Evolutionary conservation across 495 filamentous ascomycete genomes (phyloP), one percentile per base, ranked within the genome.

Genomic region (Trichoderma gamsii): DNA sequence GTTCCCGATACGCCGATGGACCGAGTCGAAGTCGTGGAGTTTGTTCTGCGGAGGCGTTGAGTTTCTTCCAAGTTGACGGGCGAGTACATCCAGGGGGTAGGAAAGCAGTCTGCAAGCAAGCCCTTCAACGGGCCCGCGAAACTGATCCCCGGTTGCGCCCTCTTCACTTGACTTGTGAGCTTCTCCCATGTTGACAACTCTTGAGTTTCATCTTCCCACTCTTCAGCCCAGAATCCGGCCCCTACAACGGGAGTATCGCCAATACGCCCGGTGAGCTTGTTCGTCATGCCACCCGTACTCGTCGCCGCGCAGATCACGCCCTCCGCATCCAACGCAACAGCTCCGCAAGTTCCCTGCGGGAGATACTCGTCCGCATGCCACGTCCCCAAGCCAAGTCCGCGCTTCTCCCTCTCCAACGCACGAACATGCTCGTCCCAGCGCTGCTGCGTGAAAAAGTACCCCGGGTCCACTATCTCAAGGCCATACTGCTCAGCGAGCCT

Each of bases 181-280:
- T 64, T 66, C 29, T 32, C 21, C 21, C 35, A 59, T 3, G 69
- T 69, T 11, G 70, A 67, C 29, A 73, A 70, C 0, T 70, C 69
- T 23, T 75, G 9, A 7, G 32, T 9, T n/a, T 5, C 67, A 67
- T 86, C 84, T 35, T 79, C 79, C 89, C 90, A 96, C 66, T 91
- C 84, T 76, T 96, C 92, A 0, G 92, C 92, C 92, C 92, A 96
- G 73, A 92, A 96, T 11, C 92, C 92, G 2, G 92, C 91, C 4
- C 93, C 93, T 16, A 93, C 80, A 0, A 89, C 90, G 0, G 93
- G 92, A 5, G 93, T 97, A 76, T 97, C 93, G 0, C 93, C 93
- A 69, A 97, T 89, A 15, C 92, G 80, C 1, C 92, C 92, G 0
- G 90, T 89, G 35, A 93, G 74, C 79, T 97, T 97, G 72, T 97